Conservation (phyloP, 2,329 filamentous ascomycete species). For the Microsporum ferrugineum region DNA sequence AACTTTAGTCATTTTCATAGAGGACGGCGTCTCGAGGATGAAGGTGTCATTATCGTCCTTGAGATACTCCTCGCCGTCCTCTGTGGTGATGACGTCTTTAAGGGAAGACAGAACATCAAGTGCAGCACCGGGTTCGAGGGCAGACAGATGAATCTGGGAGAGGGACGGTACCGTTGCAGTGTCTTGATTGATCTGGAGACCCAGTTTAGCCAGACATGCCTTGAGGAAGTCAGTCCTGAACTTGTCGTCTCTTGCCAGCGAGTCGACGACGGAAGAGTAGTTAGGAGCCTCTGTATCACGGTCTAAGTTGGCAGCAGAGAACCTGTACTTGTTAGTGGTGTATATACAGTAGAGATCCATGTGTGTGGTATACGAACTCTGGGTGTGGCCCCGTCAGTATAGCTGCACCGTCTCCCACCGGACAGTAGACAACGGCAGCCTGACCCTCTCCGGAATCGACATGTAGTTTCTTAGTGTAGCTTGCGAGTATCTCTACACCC, state of each 20-base stretch:
- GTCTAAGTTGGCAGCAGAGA: conserved; percentile 66
- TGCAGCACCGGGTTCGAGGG: conserved; percentile 51
- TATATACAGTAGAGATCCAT: background rate
- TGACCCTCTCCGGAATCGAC: conserved; percentile 63
- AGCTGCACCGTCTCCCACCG: conserved; percentile 66
- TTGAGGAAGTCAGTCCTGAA: conserved; percentile 64
- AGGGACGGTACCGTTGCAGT: conserved; percentile 62
- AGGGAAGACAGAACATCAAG: conserved; percentile 53
- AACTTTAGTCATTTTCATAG: conserved; percentile 48
- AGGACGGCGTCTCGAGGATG: conserved; percentile 56
- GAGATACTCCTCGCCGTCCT: conserved; percentile 59
- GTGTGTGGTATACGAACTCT: conserved; percentile 49
- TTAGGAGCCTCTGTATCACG: conserved; percentile 54
- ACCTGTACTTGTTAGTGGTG: conserved; percentile 43
- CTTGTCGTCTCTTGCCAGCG: conserved; percentile 57
- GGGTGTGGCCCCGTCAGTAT: conserved; percentile 83
- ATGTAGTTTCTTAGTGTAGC: conserved; percentile 60
- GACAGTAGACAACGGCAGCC: conserved; percentile 74
- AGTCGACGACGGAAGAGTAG: conserved; percentile 59
- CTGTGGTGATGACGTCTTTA: conserved; percentile 55
- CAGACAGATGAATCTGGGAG: conserved; percentile 72
- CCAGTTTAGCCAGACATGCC: conserved; percentile 66
- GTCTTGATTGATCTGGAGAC: conserved; percentile 63
- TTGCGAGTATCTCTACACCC: conserved; percentile 71
- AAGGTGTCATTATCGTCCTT: conserved; percentile 76